These are phyloP conservation scores for Fusarium palustre DNA, from an alignment of 2,329 filamentous ascomycete species.

Conservation along the genomic window DNA sequence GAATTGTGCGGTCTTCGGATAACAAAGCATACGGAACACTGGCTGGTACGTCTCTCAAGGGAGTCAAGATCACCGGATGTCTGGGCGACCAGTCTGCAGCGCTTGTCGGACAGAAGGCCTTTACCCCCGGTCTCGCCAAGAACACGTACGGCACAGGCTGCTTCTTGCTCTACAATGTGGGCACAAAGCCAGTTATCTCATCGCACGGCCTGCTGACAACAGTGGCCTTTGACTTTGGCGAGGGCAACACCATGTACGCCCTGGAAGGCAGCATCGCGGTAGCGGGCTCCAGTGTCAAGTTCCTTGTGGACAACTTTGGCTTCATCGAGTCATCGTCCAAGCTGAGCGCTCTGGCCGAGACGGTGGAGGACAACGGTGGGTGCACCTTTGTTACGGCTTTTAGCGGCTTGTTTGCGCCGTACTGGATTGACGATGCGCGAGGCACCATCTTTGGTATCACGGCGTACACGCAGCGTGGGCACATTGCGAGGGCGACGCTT, in stretches of 20 bases:
- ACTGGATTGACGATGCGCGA: conserved; percentile 86
- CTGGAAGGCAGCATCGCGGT: conserved; percentile 83
- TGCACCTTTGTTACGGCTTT: conserved; percentile 84
- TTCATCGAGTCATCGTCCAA: conserved; percentile 63
- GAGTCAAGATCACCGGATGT: conserved; percentile 78
- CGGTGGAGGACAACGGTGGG: conserved; percentile 75
- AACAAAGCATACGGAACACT: conserved; percentile 75
- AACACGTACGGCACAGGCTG: conserved; percentile 90
- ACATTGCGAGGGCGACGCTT: conserved; percentile 82
- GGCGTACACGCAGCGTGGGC: conserved; percentile 79
- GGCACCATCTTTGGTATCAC: conserved; percentile 85
- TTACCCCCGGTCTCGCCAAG: conserved; percentile 80
- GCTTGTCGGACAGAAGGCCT: conserved; percentile 82
- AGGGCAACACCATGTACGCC: conserved; percentile 75
- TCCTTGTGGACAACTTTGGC: conserved; percentile 68
- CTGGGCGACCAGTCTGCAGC: conserved; percentile 86
- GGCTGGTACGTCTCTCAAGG: conserved; percentile 70
- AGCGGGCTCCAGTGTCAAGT: conserved; percentile 80
- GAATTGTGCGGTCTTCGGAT: conserved; percentile 81
- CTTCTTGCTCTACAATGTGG: conserved; percentile 86
- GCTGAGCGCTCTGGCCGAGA: conserved; percentile 60
- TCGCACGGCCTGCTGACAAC: conserved; percentile 81
- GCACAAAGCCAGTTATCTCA: conserved; percentile 82
- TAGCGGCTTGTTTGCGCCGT: conserved; percentile 83
- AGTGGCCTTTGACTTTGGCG: conserved; percentile 80